Conservation (phyloP, 2,329 filamentous ascomycete genomes). For the Fusarium torreyae region DNA sequence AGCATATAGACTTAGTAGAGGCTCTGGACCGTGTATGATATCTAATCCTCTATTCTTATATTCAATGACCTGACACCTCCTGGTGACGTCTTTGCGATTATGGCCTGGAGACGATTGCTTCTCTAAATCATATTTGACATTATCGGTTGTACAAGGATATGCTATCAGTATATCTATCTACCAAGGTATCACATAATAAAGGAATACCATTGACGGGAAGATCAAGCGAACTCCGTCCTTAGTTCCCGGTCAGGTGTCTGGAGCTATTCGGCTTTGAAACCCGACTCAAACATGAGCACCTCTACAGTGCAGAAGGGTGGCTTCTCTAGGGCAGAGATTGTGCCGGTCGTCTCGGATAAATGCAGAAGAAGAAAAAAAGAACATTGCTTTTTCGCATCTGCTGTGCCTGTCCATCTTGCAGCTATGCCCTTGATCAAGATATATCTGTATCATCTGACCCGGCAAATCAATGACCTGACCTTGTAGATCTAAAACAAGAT, state of each 20-base stretch:
- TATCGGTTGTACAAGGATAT: no score
- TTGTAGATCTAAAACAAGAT: conserved; percentile 14
- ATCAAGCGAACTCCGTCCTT: not conserved
- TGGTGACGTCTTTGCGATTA: not conserved
- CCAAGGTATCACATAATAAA: not conserved
- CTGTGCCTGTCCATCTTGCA: conserved; percentile 22
- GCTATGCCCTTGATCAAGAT: not conserved
- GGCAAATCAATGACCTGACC: not conserved
- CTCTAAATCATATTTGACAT: no score
- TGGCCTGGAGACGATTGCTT: no score
- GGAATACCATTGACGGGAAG: not conserved
- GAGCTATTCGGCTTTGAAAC: conserved; percentile 7
- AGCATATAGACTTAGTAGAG: conserved; percentile 45
- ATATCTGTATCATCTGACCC: not conserved
- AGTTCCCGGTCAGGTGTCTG: not conserved
- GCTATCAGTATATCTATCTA: not conserved
- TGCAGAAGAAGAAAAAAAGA: conserved; percentile 8
- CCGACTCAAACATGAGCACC: conserved; percentile 4
- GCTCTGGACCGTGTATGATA: conserved; percentile 48
- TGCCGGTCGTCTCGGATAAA: conserved; percentile 9
- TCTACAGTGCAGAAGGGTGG: not conserved
- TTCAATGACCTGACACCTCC: conserved; percentile 21
- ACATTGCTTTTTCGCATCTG: conserved; percentile 22
- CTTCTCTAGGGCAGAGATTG: not conserved
- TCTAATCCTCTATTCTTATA: conserved; percentile 42